Percentiles rank a stretch among this genome's conserved stretches.
These are phyloP conservation scores for Moesziomyces parantarcticus DNA, from an alignment of 1,284 basidiomycete species.

Conservation along the genomic window DNA sequence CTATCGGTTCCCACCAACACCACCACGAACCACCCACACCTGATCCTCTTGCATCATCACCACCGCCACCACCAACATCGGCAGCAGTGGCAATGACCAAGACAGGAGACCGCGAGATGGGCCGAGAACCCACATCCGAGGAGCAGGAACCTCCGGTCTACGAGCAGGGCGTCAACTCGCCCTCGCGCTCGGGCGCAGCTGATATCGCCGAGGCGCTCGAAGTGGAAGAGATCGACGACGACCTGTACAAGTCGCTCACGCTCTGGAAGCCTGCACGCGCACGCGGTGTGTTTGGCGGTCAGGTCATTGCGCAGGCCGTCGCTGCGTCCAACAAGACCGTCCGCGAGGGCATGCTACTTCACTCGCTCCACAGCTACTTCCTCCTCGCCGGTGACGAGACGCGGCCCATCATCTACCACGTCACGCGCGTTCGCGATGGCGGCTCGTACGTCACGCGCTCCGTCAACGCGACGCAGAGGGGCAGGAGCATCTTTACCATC, in stretches of 20 bases:
- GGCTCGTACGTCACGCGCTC: conserved; percentile 62
- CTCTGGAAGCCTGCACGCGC: conserved; percentile 62
- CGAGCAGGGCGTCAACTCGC: conserved; percentile 52
- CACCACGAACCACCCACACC: no score
- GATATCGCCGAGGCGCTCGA: conserved; percentile 54
- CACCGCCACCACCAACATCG: neutral
- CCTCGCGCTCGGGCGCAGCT: conserved; percentile 17
- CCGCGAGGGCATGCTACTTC: conserved; percentile 46
- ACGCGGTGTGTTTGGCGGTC: conserved; percentile 65
- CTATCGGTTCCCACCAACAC: no score
- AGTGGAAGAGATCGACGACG: conserved; percentile 57
- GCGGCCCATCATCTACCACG: conserved; percentile 60
- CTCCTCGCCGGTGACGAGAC: conserved; percentile 54
- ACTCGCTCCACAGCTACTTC: conserved; percentile 63
- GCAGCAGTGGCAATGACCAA: conserved; percentile 17
- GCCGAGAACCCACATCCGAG: conserved; percentile 50
- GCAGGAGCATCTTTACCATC: conserved; percentile 56
- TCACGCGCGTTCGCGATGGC: conserved; percentile 60
- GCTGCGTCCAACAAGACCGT: conserved; percentile 58
- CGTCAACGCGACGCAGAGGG: conserved; percentile 61
- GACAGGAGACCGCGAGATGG: conserved; percentile 43
- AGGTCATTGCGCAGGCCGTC: conserved; percentile 62
- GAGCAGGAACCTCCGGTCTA: conserved; percentile 52
- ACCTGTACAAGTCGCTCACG: conserved; percentile 56
- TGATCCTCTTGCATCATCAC: no score